Evolutionary conservation across 2,329 filamentous ascomycete genomes (phyloP).

Genomic region (Scedosporium minutisporum): DNA sequence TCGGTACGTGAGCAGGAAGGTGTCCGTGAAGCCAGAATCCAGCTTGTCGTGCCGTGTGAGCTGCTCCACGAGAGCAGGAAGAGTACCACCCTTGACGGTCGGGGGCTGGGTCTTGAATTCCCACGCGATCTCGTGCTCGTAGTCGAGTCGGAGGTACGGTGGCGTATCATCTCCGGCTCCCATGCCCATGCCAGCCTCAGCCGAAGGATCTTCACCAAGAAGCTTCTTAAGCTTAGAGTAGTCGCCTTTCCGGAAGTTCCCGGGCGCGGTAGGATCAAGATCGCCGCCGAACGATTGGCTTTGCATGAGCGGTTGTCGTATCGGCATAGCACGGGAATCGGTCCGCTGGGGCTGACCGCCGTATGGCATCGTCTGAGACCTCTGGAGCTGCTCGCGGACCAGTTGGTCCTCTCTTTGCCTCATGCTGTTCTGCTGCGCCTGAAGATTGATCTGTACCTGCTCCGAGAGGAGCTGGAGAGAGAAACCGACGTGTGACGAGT

Average conservation of each 20-base stretch:
- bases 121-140: conserved; percentile 82
- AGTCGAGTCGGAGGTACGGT: conserved; percentile 75
- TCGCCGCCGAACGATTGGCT: conserved; percentile 61
- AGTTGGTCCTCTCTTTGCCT: conserved; percentile 35
- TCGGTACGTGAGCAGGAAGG: conserved; percentile 90
- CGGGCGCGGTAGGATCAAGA: conserved; percentile 21
- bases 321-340: conserved; percentile 38
- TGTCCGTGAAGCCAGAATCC: conserved; percentile 93
- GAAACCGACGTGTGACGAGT: conserved; percentile 78
- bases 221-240: conserved; percentile 57
- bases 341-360: conserved; percentile 45
- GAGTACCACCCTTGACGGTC: conserved; percentile 77
- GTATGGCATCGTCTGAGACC: conserved; percentile 49
- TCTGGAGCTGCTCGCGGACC: conserved; percentile 42
- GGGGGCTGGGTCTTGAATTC: conserved; percentile 70
- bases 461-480: conserved; percentile 82
- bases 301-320: conserved; percentile 37
- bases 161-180: conserved; percentile 65
- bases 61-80: conserved; percentile 85
- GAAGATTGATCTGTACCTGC: conserved; percentile 39
- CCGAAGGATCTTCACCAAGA: conserved; percentile 54
- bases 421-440: conserved; percentile 22
- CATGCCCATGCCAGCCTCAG: conserved; percentile 25
- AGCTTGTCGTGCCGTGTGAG: conserved; percentile 92
- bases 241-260: conserved; percentile 49